A percentile compares a stretch with the other conserved stretches of the same genome.
Conservation (phyloP, 805 yeast species). For the Yarrowia sp. region DNA sequence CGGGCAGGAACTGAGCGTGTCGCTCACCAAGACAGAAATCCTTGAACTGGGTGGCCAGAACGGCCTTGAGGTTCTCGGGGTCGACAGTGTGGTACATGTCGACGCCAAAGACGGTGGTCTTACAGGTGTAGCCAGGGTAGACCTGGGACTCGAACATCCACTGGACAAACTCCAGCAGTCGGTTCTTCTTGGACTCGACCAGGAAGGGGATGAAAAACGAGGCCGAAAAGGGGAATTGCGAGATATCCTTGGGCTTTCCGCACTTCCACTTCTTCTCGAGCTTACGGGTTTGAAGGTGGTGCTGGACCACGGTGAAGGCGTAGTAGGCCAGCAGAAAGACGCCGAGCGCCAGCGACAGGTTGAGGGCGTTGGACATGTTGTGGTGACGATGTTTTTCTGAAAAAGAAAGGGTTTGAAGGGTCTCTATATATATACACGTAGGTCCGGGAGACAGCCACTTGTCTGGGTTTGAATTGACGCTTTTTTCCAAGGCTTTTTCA, state of each 20-base stretch:
- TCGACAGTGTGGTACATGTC: slow-evolving; percentile 46
- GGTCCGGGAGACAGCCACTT: no score
- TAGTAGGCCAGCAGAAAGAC: slow-evolving; percentile 26
- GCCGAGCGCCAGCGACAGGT: slow-evolving; percentile 37
- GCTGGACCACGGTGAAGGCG: slow-evolving; percentile 12
- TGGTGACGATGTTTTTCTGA: background rate
- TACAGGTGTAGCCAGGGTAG: slow-evolving; percentile 36
- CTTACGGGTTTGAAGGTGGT: background rate
- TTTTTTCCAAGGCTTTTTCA: slow-evolving; percentile 23
- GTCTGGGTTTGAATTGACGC: background rate
- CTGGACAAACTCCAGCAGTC: slow-evolving; percentile 34
- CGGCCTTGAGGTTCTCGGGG: slow-evolving; percentile 50
- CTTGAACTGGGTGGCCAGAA: slow-evolving; percentile 49
- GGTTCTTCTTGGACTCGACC: slow-evolving; percentile 36
- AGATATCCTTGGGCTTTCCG: slow-evolving; percentile 35
- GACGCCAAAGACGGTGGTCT: slow-evolving; percentile 34
- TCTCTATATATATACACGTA: slow-evolving; percentile 22
- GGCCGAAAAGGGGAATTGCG: slow-evolving; percentile 36
- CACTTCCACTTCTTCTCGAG: slow-evolving; percentile 38
- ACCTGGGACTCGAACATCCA: slow-evolving; percentile 29
- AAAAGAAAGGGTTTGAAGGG: no score
- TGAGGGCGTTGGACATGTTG: slow-evolving; percentile 31
- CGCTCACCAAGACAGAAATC: slow-evolving; percentile 48
- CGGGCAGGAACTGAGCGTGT: slow-evolving; percentile 45
- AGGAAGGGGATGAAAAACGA: slow-evolving; percentile 37